phyloP scores from a whole-genome alignment of 768 basidiomycete genomes.

The Paxillus rubicundulus region DNA sequence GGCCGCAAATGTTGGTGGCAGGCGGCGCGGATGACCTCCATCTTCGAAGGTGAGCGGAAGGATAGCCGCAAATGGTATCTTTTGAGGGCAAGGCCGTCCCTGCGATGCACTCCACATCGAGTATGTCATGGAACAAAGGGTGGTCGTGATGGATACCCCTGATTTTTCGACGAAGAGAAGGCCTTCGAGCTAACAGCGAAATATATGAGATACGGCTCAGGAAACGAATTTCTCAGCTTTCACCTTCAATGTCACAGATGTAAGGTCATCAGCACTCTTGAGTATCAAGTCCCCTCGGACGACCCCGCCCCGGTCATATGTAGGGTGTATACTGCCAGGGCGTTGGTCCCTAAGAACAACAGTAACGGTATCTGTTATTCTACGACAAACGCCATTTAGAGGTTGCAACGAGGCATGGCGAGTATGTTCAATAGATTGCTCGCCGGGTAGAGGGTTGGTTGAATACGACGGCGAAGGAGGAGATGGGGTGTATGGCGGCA shows the following conservation, averaged over 20 bases:
- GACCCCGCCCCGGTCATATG: constrained; percentile 19
- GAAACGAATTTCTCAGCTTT: not conserved
- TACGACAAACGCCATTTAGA: constrained; percentile 22
- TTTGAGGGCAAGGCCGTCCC: constrained; percentile 29
- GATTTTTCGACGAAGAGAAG: constrained; percentile 16
- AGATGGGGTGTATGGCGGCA: constrained; percentile 54
- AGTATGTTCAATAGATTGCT: constrained; percentile 48
- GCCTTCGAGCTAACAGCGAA: constrained; percentile 23
- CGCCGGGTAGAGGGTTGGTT: constrained; percentile 45
- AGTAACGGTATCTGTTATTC: constrained; percentile 28
- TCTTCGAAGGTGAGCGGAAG: constrained; percentile 49
- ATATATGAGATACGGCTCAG: not conserved
- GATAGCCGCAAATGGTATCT: constrained; percentile 40
- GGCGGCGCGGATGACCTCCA: constrained; percentile 26
- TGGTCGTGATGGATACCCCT: constrained; percentile 8
- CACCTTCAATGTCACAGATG: constrained; percentile 26
- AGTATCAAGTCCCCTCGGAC: constrained; percentile 26
- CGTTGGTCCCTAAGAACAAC: constrained; percentile 23
- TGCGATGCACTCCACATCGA: constrained; percentile 18
- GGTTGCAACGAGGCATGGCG: constrained; percentile 16
- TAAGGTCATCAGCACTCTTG: constrained; percentile 5
- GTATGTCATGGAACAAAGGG: constrained; percentile 17
- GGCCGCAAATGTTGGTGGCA: constrained; percentile 50
- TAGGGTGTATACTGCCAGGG: constrained; percentile 20
- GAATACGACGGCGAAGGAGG: constrained; percentile 56